Conservation (phyloP, 164 flowering plant genomes). For the Tinospora cordifolia region DNA sequence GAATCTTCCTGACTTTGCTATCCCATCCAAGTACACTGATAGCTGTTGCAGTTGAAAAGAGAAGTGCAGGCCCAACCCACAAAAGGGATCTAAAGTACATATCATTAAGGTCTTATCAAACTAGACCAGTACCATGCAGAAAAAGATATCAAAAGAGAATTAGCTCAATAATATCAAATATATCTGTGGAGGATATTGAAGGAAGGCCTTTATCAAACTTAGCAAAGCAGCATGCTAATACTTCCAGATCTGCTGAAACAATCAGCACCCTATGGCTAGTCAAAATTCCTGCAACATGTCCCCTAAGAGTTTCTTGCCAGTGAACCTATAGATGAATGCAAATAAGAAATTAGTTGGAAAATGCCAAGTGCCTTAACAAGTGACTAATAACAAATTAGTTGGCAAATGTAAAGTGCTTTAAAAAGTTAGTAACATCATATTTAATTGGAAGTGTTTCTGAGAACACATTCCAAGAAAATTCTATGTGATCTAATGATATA, state of each 20-base stretch:
- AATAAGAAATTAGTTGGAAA: background rate
- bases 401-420: too few species aligned
- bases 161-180: conserved; percentile 3
- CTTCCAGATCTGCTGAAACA: conserved; percentile 74
- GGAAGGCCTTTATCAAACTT: conserved; percentile 91
- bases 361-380: too few species aligned
- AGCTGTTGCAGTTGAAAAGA: conserved; percentile 82
- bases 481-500: too few species aligned
- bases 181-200: conserved; percentile 75
- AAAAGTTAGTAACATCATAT: too few species aligned
- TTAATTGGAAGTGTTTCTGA: too few species aligned
- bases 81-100: conserved; percentile 88
- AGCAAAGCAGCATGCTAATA: conserved; percentile 62
- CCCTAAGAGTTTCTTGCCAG: conserved; percentile 97
- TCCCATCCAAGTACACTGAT: conserved; percentile 95
- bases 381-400: background rate
- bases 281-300: conserved; percentile 87
- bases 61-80: conserved; percentile 98
- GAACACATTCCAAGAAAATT: too few species aligned
- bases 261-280: conserved; percentile 85
- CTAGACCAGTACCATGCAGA: background rate
- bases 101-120: conserved; percentile 38
- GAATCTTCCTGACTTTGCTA: conserved; percentile 82
- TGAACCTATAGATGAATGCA: conserved; percentile 49
- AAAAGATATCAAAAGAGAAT: conserved; percentile 1